Conservation (phyloP, 2,329 filamentous ascomycete species). For the Talaromyces sp. region DNA sequence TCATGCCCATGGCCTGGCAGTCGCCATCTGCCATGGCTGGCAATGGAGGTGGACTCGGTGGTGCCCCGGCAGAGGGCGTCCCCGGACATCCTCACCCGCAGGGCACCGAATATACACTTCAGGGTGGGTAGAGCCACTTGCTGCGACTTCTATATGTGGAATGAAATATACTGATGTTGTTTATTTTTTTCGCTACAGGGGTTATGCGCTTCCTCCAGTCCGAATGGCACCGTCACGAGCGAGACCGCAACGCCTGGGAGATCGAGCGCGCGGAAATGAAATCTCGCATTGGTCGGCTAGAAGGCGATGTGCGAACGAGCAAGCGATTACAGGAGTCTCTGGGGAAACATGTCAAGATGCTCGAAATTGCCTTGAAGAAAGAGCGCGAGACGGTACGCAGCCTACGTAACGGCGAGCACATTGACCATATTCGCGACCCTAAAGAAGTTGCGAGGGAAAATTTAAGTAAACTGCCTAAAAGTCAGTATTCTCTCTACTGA, state of each 20-base stretch:
- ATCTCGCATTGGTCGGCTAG: constrained; percentile 87
- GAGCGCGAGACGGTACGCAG: constrained; percentile 66
- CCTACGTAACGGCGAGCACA: constrained; percentile 45
- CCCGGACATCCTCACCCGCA: constrained; percentile 42
- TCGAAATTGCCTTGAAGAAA: constrained; percentile 81
- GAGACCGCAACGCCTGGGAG: constrained; percentile 96
- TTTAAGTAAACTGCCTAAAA: constrained; percentile 32
- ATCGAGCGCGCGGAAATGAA: constrained; percentile 99
- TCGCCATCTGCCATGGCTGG: constrained; percentile 57
- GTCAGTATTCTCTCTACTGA: constrained; percentile 19
- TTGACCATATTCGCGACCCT: constrained; percentile 40
- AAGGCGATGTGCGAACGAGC: constrained; percentile 79
- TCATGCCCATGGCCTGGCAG: constrained; percentile 71
- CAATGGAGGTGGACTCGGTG: constrained; percentile 48
- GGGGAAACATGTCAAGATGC: constrained; percentile 81
- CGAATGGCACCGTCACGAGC: constrained; percentile 97
- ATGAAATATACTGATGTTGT: constrained; percentile 18
- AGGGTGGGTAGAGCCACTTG: constrained; percentile 46
- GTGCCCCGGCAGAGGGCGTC: constrained; percentile 32
- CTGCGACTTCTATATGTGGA: background rate
- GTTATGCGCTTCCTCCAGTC: constrained; percentile 99
- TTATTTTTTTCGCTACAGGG: constrained; percentile 48
- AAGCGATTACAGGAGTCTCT: constrained; percentile 85
- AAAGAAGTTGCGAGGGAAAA: constrained; percentile 43
- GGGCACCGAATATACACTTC: constrained; percentile 66